phyloP scores from a whole-genome alignment of 805 yeast genomes.

The Isabelozyma gotoi region DNA sequence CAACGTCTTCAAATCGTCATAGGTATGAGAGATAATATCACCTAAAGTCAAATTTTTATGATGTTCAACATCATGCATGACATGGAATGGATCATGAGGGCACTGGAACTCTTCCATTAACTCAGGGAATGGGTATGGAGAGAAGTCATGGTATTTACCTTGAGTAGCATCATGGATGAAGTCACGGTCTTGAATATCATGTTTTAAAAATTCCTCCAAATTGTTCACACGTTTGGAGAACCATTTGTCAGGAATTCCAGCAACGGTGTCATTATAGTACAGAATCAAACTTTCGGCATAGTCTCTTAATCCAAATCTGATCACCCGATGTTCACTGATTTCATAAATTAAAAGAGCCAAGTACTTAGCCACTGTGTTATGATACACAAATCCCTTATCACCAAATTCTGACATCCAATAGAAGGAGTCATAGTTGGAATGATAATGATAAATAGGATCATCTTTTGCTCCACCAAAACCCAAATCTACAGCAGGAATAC shows the following conservation, averaged over 20 bases:
- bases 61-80: constrained; percentile 5
- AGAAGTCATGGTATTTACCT: constrained; percentile 14
- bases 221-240: constrained; percentile 10
- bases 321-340: constrained; percentile 48
- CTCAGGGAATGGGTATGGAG: constrained; percentile 18
- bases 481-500: constrained; percentile 59
- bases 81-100: background rate
- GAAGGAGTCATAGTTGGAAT: constrained; percentile 71
- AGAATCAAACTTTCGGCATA: constrained; percentile 39
- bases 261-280: constrained; percentile 37
- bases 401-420: constrained; percentile 67
- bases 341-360: constrained; percentile 51
- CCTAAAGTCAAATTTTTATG: constrained; percentile 19
- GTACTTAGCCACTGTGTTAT: constrained; percentile 54
- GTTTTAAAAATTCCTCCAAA: constrained; percentile 4
- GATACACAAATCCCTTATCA: constrained; percentile 62
- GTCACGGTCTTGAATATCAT: constrained; percentile 12
- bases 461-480: constrained; percentile 47
- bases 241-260: constrained; percentile 40
- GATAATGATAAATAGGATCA: constrained; percentile 72
- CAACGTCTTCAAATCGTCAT: constrained; percentile 18
- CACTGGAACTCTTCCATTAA: constrained; percentile 4
- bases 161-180: constrained; percentile 15
- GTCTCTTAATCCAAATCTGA: constrained; percentile 38
- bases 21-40: constrained; percentile 22